Evolutionary conservation across 495 filamentous ascomycete genomes (phyloP).

Genomic region (Pyrenula aspistea): DNA sequence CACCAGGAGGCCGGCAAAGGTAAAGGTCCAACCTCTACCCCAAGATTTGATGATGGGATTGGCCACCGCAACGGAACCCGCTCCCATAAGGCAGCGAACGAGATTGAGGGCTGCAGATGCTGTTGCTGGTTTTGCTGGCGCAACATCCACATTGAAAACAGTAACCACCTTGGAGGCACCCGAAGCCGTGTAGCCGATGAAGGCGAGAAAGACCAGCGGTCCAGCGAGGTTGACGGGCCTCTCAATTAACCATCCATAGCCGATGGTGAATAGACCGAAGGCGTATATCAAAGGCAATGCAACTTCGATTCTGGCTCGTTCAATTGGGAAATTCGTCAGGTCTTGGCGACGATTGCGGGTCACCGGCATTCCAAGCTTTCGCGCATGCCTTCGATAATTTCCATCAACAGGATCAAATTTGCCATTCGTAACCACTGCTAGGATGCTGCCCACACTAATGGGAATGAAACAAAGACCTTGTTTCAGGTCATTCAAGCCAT

Average conservation of each 20-base stretch:
- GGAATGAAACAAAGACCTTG: slow-evolving; percentile 36
- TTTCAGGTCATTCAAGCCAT: slow-evolving; percentile 28
- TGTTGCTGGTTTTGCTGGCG: slow-evolving; percentile 44
- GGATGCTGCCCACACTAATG: slow-evolving; percentile 24
- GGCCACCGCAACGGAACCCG: slow-evolving; percentile 45
- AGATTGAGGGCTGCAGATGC: slow-evolving; percentile 62
- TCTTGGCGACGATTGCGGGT: slow-evolving; percentile 29
- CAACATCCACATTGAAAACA: slow-evolving; percentile 48
- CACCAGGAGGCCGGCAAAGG: slow-evolving; percentile 23
- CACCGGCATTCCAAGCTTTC: slow-evolving; percentile 16
- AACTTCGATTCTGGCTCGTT: slow-evolving; percentile 28
- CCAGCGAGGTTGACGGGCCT: slow-evolving; percentile 27
- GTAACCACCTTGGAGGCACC: slow-evolving; percentile 26
- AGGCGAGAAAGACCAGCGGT: slow-evolving; percentile 44
- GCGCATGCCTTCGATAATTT: slow-evolving; percentile 27
- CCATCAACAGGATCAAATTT: slow-evolving; percentile 18
- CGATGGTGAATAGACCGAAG: slow-evolving; percentile 27
- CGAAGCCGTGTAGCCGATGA: slow-evolving; percentile 36
- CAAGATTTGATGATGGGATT: slow-evolving; percentile 47
- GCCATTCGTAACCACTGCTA: slow-evolving; percentile 9
- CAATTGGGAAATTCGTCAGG: slow-evolving; percentile 27
- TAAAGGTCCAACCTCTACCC: slow-evolving; percentile 40
- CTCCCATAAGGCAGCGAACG: slow-evolving; percentile 52
- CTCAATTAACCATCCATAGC: slow-evolving; percentile 42
- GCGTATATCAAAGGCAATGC: slow-evolving; percentile 30